Evolutionary conservation across 1,284 basidiomycete genomes (phyloP), one percentile per base, ranked within the genome.

Genomic region (Boletus subluridellus): DNA sequence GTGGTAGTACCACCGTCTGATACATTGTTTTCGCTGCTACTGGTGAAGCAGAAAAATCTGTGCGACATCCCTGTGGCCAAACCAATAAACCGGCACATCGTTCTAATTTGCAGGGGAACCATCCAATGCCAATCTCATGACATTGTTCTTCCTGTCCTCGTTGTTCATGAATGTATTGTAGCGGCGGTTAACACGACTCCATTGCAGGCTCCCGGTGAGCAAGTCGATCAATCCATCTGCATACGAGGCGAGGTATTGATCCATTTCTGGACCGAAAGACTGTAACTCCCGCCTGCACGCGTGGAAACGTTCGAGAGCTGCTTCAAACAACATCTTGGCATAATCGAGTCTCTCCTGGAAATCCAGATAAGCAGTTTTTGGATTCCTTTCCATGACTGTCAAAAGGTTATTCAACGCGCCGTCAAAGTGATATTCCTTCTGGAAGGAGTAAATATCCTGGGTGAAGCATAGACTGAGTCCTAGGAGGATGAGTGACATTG

Each of bases 311-410:
- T 58, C 46, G 14, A 61, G 37, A 34, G 54, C 53, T 17, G 21
- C 41, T 21, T 59, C 55, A 28, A 64, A 61, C n/a, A 69, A 41
- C 37, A 45, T 47, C 24, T 49, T 49, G 38, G 65, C 35, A 32
- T 61, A 48, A 41, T 65, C 50, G 14, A 69, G 58, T 17, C 63
- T 56, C 49, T 48, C 58, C n/a, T 67, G 21, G 21, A 21, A 21
- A 21, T 21, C 21, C 21, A 21, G 21, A 21, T 21, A 21, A 21
- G 21, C 21, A 26, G 60, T 63, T n/a, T 35, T 35, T 2, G 65
- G 65, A 26, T 62, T 57, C 30, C 62, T 57, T 14, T 59, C 39
- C 5, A 68, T 68, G 32, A 59, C 58, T 2, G 60, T 66, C 45
- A 67, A 30, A 38, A 66, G 51, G 15, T 35, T 53, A 24, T 2